Conservation (phyloP, 2,329 filamentous ascomycete species). For the Colletotrichum salicis region DNA sequence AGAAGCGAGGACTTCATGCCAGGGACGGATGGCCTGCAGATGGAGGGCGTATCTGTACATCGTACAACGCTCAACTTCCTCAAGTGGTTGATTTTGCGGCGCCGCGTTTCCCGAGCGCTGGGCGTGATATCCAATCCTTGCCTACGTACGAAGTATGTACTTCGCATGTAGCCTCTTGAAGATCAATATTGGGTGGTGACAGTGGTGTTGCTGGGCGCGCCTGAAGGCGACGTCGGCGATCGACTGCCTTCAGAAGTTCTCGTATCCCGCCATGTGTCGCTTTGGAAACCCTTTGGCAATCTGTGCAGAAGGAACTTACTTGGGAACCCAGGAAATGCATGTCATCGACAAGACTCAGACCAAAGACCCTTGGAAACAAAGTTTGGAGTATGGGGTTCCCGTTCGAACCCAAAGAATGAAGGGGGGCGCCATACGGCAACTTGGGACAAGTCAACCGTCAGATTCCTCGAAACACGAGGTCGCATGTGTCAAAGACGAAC, state of each 20-base stretch:
- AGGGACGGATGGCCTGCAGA: neutral
- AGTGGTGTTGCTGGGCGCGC: neutral
- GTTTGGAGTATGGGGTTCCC: neutral
- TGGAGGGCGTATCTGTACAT: too few species aligned
- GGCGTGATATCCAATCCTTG: neutral
- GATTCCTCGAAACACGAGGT: neutral
- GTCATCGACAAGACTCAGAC: neutral
- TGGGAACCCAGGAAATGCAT: neutral
- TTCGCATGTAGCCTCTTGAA: neutral
- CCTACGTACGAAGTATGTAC: too few species aligned
- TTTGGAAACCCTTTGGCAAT: neutral
- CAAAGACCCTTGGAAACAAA: neutral
- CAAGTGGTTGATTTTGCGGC: neutral
- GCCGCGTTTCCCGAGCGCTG: neutral
- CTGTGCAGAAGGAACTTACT: neutral
- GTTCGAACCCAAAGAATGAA: neutral
- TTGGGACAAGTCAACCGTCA: neutral
- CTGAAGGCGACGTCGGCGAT: neutral
- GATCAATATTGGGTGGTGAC: neutral
- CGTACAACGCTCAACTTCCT: neutral
- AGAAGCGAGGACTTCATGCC: constrained; percentile 5
- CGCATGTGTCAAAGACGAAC: constrained; percentile 4
- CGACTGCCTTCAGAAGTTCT: neutral
- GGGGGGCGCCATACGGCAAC: neutral
- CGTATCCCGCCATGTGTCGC: neutral